Evolutionary conservation across 805 yeast genomes (phyloP).

Genomic region (Candida michaelii): DNA sequence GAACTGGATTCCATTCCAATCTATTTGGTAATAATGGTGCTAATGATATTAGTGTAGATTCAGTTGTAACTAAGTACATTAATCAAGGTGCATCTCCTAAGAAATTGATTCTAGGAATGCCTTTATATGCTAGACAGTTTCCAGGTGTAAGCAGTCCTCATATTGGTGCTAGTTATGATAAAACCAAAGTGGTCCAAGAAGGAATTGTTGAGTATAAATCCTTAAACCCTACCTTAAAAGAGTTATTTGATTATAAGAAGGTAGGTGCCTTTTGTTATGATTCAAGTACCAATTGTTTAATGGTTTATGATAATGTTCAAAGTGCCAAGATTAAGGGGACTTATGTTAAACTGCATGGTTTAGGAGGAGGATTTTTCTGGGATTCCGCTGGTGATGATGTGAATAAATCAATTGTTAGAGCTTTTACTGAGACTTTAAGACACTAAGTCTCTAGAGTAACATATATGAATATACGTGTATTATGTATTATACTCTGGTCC

Average conservation of each 20-base stretch:
- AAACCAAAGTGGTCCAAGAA: conserved; percentile 36
- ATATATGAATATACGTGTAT: no score
- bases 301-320: conserved; percentile 65
- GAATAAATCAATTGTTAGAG: conserved; percentile 1
- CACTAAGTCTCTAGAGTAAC: no score
- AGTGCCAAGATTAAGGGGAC: conserved; percentile 58
- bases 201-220: conserved; percentile 52
- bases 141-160: conserved; percentile 33
- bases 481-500: no score
- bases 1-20: conserved; percentile 70
- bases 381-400: conserved; percentile 76
- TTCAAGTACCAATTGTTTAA: conserved; percentile 31
- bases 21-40: conserved; percentile 45
- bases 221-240: conserved; percentile 42
- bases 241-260: conserved; percentile 48
- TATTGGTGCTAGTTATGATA: conserved; percentile 39
- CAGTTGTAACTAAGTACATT: conserved; percentile 47
- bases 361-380: conserved; percentile 96
- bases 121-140: conserved; percentile 64
- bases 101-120: conserved; percentile 81
- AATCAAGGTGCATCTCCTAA: conserved; percentile 40
- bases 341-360: conserved; percentile 45
- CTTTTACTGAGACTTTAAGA: conserved; percentile 4
- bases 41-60: conserved; percentile 46
- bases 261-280: conserved; percentile 56